Percentiles rank a stretch among this genome's conserved stretches.
These are phyloP conservation scores for Lumnitzera littorea DNA, from an alignment of 345 rosid genomes.

Conservation along the genomic window DNA sequence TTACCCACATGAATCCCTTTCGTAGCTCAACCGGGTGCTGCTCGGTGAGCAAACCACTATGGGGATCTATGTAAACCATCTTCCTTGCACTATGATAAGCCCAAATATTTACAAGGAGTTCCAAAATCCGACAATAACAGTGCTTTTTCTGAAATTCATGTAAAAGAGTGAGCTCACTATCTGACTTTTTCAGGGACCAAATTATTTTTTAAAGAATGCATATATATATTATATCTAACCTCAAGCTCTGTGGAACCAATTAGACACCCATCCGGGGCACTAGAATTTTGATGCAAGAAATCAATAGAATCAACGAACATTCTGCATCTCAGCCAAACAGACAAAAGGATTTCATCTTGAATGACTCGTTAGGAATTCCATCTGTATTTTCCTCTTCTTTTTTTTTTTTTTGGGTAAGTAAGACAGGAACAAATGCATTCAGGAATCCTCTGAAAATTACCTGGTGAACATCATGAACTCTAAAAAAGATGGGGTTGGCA, in stretches of 20 bases:
- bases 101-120: constrained; percentile 85
- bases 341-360: neutral
- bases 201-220: neutral
- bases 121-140: constrained; percentile 86
- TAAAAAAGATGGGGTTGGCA: constrained; percentile 93
- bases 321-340: constrained; percentile 32
- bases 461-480: constrained; percentile 89
- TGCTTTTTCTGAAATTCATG: constrained; percentile 52
- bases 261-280: constrained; percentile 31
- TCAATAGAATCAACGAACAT: constrained; percentile 92
- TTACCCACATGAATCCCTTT: constrained; percentile 67
- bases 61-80: constrained; percentile 84
- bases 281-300: constrained; percentile 50
- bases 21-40: constrained; percentile 65
- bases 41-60: constrained; percentile 58
- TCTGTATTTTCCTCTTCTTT: too few species aligned
- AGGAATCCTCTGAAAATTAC: constrained; percentile 20
- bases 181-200: neutral
- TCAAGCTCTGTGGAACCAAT: constrained; percentile 59
- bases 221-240: constrained; percentile 32
- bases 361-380: too few species aligned
- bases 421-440: neutral
- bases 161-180: neutral
- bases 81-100: constrained; percentile 85
- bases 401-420: too few species aligned